Conservation (phyloP, 345 rosid genomes). For the Euphorbia lathyris region DNA sequence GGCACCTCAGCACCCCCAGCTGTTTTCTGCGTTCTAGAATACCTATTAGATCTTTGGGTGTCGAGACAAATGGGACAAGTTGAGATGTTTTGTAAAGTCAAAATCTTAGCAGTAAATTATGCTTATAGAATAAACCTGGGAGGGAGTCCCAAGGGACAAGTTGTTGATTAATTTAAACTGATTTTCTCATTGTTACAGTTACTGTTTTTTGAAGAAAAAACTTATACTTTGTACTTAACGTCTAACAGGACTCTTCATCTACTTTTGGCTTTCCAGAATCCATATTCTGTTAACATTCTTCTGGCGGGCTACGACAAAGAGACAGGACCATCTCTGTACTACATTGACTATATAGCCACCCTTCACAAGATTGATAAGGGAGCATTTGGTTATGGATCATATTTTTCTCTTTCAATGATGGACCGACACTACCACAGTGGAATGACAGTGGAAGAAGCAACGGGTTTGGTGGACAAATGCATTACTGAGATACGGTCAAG, state of each 20-base stretch:
- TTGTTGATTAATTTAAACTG: background rate
- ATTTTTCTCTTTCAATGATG: slow-evolving; percentile 80
- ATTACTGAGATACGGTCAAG: slow-evolving; percentile 77
- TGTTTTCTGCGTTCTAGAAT: no score
- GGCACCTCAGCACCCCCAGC: no score
- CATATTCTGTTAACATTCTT: slow-evolving; percentile 74
- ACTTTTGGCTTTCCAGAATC: slow-evolving; percentile 42
- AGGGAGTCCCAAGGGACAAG: background rate
- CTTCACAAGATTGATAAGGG: slow-evolving; percentile 91
- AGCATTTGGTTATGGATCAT: slow-evolving; percentile 85
- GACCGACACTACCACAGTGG: slow-evolving; percentile 80
- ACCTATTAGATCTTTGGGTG: no score
- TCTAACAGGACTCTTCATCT: no score
- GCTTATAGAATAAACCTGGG: background rate
- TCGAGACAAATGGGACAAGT: no score
- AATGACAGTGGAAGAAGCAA: slow-evolving; percentile 76
- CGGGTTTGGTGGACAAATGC: slow-evolving; percentile 74
- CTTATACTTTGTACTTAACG: background rate
- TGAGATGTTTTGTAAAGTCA: no score
- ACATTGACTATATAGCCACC: slow-evolving; percentile 80
- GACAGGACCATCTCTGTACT: slow-evolving; percentile 80
- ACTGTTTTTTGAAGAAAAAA: background rate
- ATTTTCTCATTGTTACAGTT: background rate
- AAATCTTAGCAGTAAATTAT: background rate
- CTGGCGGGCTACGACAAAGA: slow-evolving; percentile 89